phyloP scores from a whole-genome alignment of 1,284 basidiomycete genomes.

The Moesziomyces antarcticus region DNA sequence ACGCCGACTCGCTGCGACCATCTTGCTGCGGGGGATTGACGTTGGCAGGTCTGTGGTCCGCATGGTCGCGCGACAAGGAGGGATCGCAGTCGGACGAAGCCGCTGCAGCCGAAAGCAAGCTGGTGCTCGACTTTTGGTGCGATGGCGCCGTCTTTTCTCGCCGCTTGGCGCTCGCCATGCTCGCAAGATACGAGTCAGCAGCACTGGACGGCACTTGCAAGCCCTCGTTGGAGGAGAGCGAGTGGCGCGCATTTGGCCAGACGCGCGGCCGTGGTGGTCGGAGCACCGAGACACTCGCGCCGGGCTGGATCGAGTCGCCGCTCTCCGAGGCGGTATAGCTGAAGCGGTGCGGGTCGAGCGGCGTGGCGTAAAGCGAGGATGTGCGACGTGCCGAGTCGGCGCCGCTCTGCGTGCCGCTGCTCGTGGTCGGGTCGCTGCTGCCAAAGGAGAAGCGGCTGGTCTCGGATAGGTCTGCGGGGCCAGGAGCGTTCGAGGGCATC shows the following conservation, averaged over 20 bases:
- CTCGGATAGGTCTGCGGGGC: neutral
- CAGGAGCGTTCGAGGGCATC: neutral
- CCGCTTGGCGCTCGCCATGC: neutral
- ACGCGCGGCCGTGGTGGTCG: neutral
- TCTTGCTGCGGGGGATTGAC: neutral
- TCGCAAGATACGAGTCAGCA: neutral
- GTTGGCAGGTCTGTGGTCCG: neutral
- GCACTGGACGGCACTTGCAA: neutral
- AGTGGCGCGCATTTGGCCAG: neutral
- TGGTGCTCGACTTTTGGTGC: slow-evolving; percentile 2
- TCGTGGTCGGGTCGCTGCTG: slow-evolving; percentile 11
- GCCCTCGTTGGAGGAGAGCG: neutral
- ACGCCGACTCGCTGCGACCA: neutral
- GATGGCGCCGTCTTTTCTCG: neutral
- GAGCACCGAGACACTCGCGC: slow-evolving; percentile 1
- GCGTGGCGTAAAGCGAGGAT: slow-evolving; percentile 8
- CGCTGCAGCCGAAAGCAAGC: slow-evolving; percentile 8
- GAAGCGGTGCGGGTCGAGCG: neutral
- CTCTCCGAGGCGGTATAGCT: slow-evolving; percentile 7
- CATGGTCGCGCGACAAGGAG: neutral
- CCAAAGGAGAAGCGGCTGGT: slow-evolving; percentile 19
- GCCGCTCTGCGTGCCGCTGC: slow-evolving; percentile 7
- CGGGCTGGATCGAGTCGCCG: slow-evolving; percentile 3
- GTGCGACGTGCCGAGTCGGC: neutral
- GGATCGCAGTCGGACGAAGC: slow-evolving; percentile 16